Evolutionary conservation across 345 rosid genomes (phyloP), one percentile per base, ranked within the genome.

Genomic region (Microthlaspi erraticum): DNA sequence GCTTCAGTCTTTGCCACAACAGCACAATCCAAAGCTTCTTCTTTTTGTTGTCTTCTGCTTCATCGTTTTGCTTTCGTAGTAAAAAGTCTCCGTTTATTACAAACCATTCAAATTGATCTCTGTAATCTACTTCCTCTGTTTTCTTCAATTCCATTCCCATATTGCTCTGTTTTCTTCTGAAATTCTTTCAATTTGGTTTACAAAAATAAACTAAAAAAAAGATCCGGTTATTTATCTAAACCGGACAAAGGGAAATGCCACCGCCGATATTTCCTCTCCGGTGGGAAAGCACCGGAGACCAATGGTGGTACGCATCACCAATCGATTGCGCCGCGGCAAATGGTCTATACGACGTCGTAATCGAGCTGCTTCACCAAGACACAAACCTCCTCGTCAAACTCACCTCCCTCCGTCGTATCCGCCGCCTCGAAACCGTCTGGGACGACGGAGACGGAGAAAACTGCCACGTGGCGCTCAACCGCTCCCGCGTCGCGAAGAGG

Each of bases 251-350:
- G 4, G 10, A 44, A 54, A 90, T 93, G 92, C 88, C 95, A 55
- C 91, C 91, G 37, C 79, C 81, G 8, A 78, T 83, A 81, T 94
- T 94, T 78, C 93, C 99, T 48, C 97, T 94, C 20, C 86, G 95
- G 17, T 94, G 99, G 99, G 97, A 94, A 59, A 94, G 99, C 81
- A 94, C 97, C 5, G 97, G 97, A 16, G 97, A 94, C 70, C 99
- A 89, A 64, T 94, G 99, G 99, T 94, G 99, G 99, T 94, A 84
- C 63, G 99, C 91, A 13, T 87, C 95, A 5, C 99, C 99, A 2
- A 91, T 94, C 17, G 99, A 94, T 60, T 91, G 89, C 63, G 99
- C 96, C n/a, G 97, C 95, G 1, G 99, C 99, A 0, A 89, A 94
- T 50, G 99, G 99, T 42, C 83, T 86, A 38, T 89, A 89, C 69